Base-by-base conservation (phyloP, 129 eudicot genomes). In the Smallanthus sonchifolius region DNA sequence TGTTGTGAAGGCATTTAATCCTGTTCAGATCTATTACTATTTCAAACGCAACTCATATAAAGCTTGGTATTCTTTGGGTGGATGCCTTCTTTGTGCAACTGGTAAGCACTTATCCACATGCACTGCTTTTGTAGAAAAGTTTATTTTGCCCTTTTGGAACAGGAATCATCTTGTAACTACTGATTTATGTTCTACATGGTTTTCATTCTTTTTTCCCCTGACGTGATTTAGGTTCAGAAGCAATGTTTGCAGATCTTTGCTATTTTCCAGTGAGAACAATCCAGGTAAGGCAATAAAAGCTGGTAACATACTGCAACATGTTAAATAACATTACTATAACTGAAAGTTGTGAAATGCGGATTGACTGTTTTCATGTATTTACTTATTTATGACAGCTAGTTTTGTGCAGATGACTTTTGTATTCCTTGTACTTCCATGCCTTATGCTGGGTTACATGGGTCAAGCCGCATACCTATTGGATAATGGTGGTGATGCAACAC, bases 241-340 rank as follows among this genome's bases (percentile, higher is more conserved):
- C 98, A 40, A 94, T 94, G 97, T 94, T 94, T 83, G 98, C 97
- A 59, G 98, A 94, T 83, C 97, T 94, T 72, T 90, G 97, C 74
- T 88, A 94, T 86, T 94, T 94, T 82, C 90, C 98, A 17, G 97
- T 94, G 75, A 80, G 96, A 88, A 90, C 96, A 65, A 84, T 94
- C 68, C 98, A 92, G 95, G 98, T 92, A 79, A 77, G 70, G 74
- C 59, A 56, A 62, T 49, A 48, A 65, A 52, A 24, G 10, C 49
- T 61, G 32, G 10, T 39, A 63, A 10, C 56, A 36, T 17, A 24
- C 37, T 65, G 65, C 65, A 75, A 75, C 11, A 1, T 63, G 8
- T 37, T 49, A 20, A 44, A 75, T 28, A 49, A 34, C 38, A 61
- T 40, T 57, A 44, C 74, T 52, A 24, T 67, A 38, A 40, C 24